A percentile compares a stretch with the other conserved stretches of the same genome.
Evolutionary conservation across 805 yeast species (phyloP).

Genomic region (Wickerhamiella azyma): DNA sequence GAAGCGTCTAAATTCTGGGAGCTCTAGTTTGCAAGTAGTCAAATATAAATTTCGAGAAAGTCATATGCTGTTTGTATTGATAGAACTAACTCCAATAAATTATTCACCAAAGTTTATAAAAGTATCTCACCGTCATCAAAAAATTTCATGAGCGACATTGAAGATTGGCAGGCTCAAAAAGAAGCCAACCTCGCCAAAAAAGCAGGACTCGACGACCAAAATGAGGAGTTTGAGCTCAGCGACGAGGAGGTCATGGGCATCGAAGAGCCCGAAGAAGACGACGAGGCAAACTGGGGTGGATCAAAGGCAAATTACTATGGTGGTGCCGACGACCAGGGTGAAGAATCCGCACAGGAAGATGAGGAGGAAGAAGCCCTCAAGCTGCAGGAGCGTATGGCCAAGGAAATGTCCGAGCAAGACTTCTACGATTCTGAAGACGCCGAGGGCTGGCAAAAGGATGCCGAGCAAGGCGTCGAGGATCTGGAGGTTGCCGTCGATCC

Average conservation of each 20-base stretch:
- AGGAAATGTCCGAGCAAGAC: constrained; percentile 60
- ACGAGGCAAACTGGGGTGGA: constrained; percentile 31
- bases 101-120: too few species aligned
- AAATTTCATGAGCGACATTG: constrained; percentile 17
- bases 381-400: constrained; percentile 67
- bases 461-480: constrained; percentile 28
- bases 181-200: constrained; percentile 11
- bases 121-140: not conserved
- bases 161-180: constrained; percentile 13
- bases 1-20: too few species aligned
- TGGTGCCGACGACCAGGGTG: constrained; percentile 39
- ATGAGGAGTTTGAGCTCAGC: constrained; percentile 27
- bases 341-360: constrained; percentile 61
- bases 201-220: constrained; percentile 13
- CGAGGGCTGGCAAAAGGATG: constrained; percentile 64
- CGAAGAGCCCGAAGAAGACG: constrained; percentile 29
- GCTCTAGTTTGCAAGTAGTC: too few species aligned
- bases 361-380: constrained; percentile 81
- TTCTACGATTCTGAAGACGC: constrained; percentile 62
- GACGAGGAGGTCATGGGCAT: constrained; percentile 45
- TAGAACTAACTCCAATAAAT: too few species aligned
- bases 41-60: too few species aligned
- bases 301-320: constrained; percentile 32
- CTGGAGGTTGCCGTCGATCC: constrained; percentile 31
- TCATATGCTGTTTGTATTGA: too few species aligned